phyloP scores from a whole-genome alignment of 345 rosid genomes.

The Geranium rotundifolium region DNA sequence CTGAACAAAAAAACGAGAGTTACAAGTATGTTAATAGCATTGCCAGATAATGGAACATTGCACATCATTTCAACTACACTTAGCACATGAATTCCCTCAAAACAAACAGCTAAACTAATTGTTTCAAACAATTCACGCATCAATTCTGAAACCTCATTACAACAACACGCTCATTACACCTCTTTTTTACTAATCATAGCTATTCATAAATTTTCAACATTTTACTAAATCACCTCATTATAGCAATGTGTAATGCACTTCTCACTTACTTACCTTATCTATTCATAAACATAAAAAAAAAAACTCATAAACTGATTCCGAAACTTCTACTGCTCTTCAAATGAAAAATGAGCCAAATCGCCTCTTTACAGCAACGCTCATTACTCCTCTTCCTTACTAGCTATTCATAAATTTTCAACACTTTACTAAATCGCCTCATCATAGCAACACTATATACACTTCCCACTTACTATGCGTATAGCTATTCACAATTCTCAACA shows the following conservation, averaged over 20 bases:
- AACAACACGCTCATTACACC: too few species aligned
- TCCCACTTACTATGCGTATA: background rate
- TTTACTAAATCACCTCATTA: too few species aligned
- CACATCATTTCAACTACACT: background rate
- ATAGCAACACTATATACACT: background rate
- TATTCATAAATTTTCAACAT: too few species aligned
- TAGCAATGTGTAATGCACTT: too few species aligned
- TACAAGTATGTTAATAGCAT: too few species aligned
- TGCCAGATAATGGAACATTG: background rate
- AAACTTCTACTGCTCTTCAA: background rate
- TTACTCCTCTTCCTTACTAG: too few species aligned
- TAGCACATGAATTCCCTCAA: too few species aligned
- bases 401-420: too few species aligned
- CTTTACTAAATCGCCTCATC: too few species aligned
- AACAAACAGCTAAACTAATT: background rate
- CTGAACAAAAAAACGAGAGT: slow-evolving; percentile 17
- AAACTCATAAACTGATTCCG: background rate
- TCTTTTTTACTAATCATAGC: too few species aligned
- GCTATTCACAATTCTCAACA: background rate
- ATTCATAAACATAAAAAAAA: too few species aligned
- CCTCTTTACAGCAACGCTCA: background rate
- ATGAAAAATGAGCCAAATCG: background rate
- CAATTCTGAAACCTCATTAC: background rate
- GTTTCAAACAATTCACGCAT: background rate
- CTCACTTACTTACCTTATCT: too few species aligned